Evolutionary conservation across 176 grass and related monocot genomes (phyloP).

Genomic region (Dendrocalamus sinicus): DNA sequence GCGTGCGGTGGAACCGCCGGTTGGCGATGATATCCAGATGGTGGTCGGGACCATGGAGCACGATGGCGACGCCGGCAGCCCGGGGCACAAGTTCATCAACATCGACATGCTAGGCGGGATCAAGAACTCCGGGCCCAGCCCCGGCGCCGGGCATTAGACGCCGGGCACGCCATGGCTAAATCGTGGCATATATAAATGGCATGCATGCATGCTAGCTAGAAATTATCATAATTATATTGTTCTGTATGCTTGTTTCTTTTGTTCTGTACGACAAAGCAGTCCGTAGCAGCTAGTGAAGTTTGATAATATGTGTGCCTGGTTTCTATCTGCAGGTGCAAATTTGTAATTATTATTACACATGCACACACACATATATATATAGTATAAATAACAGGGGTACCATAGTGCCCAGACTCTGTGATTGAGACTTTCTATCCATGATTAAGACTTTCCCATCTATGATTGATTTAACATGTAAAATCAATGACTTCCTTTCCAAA

Average conservation of each 20-base stretch:
- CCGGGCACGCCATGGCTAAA: background rate
- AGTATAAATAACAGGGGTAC: too few species aligned
- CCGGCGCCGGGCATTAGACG: conserved; percentile 53
- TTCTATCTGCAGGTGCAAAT: background rate
- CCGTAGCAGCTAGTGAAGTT: background rate
- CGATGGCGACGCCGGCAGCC: background rate
- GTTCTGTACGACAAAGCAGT: too few species aligned
- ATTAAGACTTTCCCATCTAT: too few species aligned
- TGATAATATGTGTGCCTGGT: background rate
- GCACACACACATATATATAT: too few species aligned
- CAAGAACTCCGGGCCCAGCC: conserved; percentile 58
- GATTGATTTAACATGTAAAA: too few species aligned
- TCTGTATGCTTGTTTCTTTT: too few species aligned
- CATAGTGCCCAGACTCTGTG: too few species aligned
- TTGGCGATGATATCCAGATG: background rate
- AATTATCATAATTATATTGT: background rate
- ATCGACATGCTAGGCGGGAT: conserved; percentile 48
- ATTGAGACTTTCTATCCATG: too few species aligned
- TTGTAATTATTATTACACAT: background rate
- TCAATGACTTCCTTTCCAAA: too few species aligned
- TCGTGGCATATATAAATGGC: too few species aligned
- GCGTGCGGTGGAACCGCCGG: conserved; percentile 24
- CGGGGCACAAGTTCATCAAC: background rate
- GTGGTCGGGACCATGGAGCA: background rate
- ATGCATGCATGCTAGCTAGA: too few species aligned